A percentile compares a stretch with the other conserved stretches of the same genome.
These are phyloP conservation scores for Croton laevigatus DNA, from an alignment of 441 rosid genomes.

Conservation along the genomic window DNA sequence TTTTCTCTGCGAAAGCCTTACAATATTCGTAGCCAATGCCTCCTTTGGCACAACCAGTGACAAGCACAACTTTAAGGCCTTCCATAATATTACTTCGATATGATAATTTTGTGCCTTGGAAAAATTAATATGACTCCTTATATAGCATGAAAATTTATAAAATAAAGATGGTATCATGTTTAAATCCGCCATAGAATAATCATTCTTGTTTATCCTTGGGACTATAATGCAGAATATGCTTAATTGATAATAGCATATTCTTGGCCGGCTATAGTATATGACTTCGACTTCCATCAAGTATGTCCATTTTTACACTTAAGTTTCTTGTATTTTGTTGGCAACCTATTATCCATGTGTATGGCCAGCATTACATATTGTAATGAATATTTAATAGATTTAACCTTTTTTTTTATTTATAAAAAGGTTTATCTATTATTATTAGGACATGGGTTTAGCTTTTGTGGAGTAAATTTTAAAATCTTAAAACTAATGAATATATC, in stretches of 20 bases:
- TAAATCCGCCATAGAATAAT: slow-evolving; percentile 3
- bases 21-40: slow-evolving; percentile 68
- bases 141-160: background rate
- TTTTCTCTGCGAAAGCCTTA: slow-evolving; percentile 51
- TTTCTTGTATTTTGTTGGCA: background rate
- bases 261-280: slow-evolving; percentile 27
- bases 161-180: background rate
- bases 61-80: slow-evolving; percentile 46
- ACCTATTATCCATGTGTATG: background rate
- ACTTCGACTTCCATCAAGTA: background rate
- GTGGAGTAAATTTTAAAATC: no score
- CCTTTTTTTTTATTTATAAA: no score
- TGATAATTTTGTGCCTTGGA: background rate
- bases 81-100: slow-evolving; percentile 25
- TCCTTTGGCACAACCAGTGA: slow-evolving; percentile 67
- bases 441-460: no score
- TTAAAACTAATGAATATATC: no score
- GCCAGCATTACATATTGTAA: background rate
- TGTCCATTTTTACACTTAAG: background rate
- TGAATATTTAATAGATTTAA: background rate
- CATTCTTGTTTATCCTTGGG: background rate
- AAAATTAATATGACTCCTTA: background rate
- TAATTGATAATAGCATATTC: slow-evolving; percentile 30
- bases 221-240: slow-evolving; percentile 27
- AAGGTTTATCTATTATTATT: no score